phyloP scores from a whole-genome alignment of 306 rosid genomes.

The Purshia tridentata region DNA sequence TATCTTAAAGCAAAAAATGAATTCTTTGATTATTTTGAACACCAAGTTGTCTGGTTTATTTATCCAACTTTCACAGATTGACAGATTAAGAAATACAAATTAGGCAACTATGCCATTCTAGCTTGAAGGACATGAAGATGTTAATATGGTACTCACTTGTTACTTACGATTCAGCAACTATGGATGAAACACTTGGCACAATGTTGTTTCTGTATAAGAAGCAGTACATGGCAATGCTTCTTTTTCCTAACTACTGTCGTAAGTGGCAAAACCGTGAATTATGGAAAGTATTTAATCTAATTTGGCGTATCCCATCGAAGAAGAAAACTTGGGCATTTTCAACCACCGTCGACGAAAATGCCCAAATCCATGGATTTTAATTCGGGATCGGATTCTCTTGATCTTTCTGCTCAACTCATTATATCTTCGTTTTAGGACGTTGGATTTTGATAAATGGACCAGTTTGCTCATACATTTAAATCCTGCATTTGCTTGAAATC shows the following conservation, averaged over 20 bases:
- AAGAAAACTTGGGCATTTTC: slow-evolving; percentile 60
- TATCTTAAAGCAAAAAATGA: neutral
- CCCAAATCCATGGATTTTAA: slow-evolving; percentile 68
- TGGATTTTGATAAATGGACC: slow-evolving; percentile 44
- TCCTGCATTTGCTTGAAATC: slow-evolving; percentile 45
- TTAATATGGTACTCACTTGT: neutral
- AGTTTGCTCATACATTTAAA: slow-evolving; percentile 38
- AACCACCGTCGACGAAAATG: slow-evolving; percentile 72
- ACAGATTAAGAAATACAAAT: neutral
- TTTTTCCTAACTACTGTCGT: neutral
- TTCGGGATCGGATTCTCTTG: slow-evolving; percentile 53
- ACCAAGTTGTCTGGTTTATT: neutral
- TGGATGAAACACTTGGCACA: neutral
- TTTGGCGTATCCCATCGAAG: slow-evolving; percentile 51
- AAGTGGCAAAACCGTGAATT: neutral
- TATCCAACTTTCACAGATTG: neutral
- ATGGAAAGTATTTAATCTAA: slow-evolving; percentile 37
- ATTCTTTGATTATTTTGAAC: neutral
- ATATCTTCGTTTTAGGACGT: slow-evolving; percentile 51
- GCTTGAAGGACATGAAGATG: neutral
- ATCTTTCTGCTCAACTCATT: slow-evolving; percentile 50
- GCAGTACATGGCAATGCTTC: too few relatives aligned
- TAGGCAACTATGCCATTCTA: neutral
- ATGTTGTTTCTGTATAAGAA: neutral
- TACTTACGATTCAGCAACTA: neutral